Percentiles rank a stretch among this genome's conserved stretches.
These are phyloP conservation scores for Picea engelmannii DNA, from an alignment of 83 land plant species.

Conservation along the genomic window DNA sequence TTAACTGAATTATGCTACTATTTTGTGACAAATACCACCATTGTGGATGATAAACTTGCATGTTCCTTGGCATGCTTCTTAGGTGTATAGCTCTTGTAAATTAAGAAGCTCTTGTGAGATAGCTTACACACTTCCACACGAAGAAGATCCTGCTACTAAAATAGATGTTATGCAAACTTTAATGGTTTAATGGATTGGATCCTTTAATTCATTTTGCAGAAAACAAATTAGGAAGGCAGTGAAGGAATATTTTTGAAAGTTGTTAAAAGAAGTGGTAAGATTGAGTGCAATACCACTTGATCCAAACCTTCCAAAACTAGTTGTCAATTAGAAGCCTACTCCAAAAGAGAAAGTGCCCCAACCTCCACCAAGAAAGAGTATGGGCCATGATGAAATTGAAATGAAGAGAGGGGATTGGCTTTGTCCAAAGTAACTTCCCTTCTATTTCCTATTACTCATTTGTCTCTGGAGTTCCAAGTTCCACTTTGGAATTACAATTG, in stretches of 20 bases:
- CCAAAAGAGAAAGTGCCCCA: not conserved
- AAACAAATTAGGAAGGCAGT: slow-evolving; percentile 54
- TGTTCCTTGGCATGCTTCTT: not conserved
- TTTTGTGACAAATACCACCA: too few relatives aligned
- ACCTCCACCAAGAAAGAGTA: too few relatives aligned
- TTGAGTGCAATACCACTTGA: slow-evolving; percentile 66
- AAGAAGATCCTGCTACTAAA: slow-evolving; percentile 62
- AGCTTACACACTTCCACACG: slow-evolving; percentile 29
- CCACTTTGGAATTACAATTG: not conserved
- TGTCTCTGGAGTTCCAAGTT: not conserved
- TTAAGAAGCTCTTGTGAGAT: slow-evolving; percentile 22
- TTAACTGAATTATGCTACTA: too few relatives aligned
- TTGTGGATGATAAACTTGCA: not conserved
- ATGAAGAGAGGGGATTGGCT: too few relatives aligned
- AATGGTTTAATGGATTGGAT: slow-evolving; percentile 61
- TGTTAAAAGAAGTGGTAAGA: slow-evolving; percentile 65
- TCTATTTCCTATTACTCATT: too few relatives aligned
- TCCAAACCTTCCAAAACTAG: slow-evolving; percentile 65
- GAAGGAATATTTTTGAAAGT: slow-evolving; percentile 50
- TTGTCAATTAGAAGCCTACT: slow-evolving; percentile 35
- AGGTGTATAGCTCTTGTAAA: slow-evolving; percentile 77
- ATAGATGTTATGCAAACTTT: slow-evolving; percentile 60
- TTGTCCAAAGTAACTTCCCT: too few relatives aligned
- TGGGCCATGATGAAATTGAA: too few relatives aligned
- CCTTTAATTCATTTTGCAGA: slow-evolving; percentile 45